Conservation (phyloP, 2,329 filamentous ascomycete species). For the Coleophoma cylindrospora region DNA sequence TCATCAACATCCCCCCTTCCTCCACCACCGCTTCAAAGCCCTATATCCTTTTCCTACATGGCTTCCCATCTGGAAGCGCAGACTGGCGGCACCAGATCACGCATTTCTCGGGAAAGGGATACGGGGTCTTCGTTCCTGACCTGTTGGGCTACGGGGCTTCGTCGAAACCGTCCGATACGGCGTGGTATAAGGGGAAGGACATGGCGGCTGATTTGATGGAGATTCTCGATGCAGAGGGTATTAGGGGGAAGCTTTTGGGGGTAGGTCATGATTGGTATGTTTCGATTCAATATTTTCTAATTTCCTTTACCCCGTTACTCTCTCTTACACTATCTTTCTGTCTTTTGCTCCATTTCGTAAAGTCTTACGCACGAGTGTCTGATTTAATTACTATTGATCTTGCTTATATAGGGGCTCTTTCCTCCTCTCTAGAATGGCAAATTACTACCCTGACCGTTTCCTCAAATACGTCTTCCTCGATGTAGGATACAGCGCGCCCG, state of each 20-base stretch:
- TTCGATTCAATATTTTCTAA: no score
- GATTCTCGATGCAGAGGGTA: constrained; percentile 21
- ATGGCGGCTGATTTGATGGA: constrained; percentile 28
- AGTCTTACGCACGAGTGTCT: not conserved
- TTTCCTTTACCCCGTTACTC: no score
- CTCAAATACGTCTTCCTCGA: constrained; percentile 13
- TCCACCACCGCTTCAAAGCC: constrained; percentile 11
- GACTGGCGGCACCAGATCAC: constrained; percentile 37
- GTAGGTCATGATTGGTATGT: constrained; percentile 10
- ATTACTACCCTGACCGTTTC: constrained; percentile 8
- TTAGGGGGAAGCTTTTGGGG: constrained; percentile 4
- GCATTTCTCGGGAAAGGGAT: constrained; percentile 30
- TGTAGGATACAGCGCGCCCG: constrained; percentile 10
- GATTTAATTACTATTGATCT: not conserved
- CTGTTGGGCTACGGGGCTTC: constrained; percentile 56
- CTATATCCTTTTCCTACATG: constrained; percentile 35
- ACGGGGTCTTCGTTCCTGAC: constrained; percentile 48
- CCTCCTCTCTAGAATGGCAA: constrained; percentile 12
- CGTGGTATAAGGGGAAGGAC: constrained; percentile 24
- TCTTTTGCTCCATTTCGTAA: no score
- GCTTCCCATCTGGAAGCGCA: constrained; percentile 35
- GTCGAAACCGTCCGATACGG: constrained; percentile 24
- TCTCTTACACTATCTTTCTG: not conserved
- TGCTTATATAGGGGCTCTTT: constrained; percentile 9
- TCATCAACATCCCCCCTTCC: not conserved